A percentile compares a stretch with the other conserved stretches of the same genome.
phyloP scores from a whole-genome alignment of 495 filamentous ascomycete genomes.

The Pyrenula aspistea region DNA sequence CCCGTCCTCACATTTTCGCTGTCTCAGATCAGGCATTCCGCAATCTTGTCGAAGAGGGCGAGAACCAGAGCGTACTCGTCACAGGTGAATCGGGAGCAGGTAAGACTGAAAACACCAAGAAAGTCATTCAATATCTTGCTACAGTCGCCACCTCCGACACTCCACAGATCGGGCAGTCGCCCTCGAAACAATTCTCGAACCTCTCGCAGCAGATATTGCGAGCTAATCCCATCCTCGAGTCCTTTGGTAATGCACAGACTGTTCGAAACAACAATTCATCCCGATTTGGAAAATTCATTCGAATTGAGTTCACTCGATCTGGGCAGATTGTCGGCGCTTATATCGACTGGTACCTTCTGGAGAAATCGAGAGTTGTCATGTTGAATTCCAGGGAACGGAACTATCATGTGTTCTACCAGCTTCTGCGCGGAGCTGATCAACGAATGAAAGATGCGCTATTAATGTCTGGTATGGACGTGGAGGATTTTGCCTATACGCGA shows the following conservation, averaged over 20 bases:
- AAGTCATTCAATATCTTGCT: slow-evolving; percentile 97
- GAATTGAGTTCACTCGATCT: slow-evolving; percentile 84
- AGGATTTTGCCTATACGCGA: slow-evolving; percentile 84
- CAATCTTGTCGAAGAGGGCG: slow-evolving; percentile 86
- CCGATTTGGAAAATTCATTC: slow-evolving; percentile 96
- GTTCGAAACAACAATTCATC: slow-evolving; percentile 98
- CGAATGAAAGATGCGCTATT: slow-evolving; percentile 64
- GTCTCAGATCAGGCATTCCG: slow-evolving; percentile 98
- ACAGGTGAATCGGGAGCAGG: slow-evolving; percentile 98
- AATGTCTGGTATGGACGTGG: slow-evolving; percentile 56
- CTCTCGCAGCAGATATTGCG: slow-evolving; percentile 95
- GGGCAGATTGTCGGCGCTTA: slow-evolving; percentile 92
- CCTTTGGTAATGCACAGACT: slow-evolving; percentile 97
- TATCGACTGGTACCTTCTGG: slow-evolving; percentile 96
- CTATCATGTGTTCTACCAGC: slow-evolving; percentile 97
- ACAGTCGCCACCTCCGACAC: slow-evolving; percentile 82
- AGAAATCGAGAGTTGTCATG: slow-evolving; percentile 91
- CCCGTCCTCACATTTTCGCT: slow-evolving; percentile 93
- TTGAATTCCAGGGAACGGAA: slow-evolving; percentile 81
- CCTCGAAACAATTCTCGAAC: slow-evolving; percentile 58
- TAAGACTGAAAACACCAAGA: slow-evolving; percentile 99
- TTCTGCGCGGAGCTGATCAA: slow-evolving; percentile 70
- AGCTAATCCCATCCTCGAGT: slow-evolving; percentile 95
- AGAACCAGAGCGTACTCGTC: slow-evolving; percentile 95
- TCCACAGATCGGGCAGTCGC: slow-evolving; percentile 46